Evolutionary conservation across 2,329 filamentous ascomycete species (phyloP), one percentile per base, ranked within the genome.

Genomic region (Aspergillus sclerotialis): DNA sequence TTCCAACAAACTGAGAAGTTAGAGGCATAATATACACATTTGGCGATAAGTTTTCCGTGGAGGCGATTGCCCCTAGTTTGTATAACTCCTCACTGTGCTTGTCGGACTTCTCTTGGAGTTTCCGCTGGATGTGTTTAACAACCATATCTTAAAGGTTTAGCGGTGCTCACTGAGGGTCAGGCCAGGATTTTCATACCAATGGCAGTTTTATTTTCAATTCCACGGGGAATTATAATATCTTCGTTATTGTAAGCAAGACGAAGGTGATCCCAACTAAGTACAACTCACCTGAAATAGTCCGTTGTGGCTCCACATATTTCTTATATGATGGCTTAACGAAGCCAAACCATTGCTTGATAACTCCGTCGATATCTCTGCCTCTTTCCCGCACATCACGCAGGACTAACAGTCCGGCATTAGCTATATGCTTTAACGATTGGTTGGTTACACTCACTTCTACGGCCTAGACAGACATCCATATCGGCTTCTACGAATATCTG

Each of bases 261-360:
- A 7, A 15, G 7, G 9, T 14, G 8, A 19, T 4, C n/a, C 10
- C 4, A 19, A 2, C 4, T 12, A 7, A 18, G 4, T 4, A 5
- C 21, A 9, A 57, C 68, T 50, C 64, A 83, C 80, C 80, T 49
- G 88, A 88, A 30, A 90, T 80, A 48, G 88, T 83, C 36, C 88
- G 75, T 60, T 98, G 92, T 21, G 92, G 92, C 43, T 94, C 83
- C 37, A 98, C 92, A 55, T 78, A 96, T 72, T 83, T 86, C 60
- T 90, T 84, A 52, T 93, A 96, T 54, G 96, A 96, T 3, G 92
- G 92, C 63, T 98, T 98, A 28, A 98, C 92, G 56, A 84, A 98
- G 8, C 68, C 69, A 58, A 96, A 95, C 92, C 92, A 98, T 60
- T 98, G 92, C 63, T 96, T 96, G 60, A 98, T 89, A 53, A 89